These are phyloP conservation scores for Simplicillium aogashimaense DNA, from an alignment of 2,329 filamentous ascomycete species.

Conservation along the genomic window DNA sequence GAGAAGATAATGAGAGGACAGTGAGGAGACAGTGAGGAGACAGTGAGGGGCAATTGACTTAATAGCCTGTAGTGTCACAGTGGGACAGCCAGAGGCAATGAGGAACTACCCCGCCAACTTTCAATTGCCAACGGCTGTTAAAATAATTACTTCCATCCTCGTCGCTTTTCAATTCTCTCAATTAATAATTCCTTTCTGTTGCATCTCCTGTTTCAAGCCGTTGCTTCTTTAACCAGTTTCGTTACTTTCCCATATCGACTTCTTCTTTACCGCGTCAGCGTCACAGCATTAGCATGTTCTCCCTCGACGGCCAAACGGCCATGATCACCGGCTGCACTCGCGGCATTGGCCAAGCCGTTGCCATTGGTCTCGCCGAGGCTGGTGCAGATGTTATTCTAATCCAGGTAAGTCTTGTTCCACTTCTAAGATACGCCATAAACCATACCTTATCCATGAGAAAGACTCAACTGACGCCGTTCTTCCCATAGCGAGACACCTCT, in stretches of 20 bases:
- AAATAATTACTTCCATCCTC: background rate
- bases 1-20: no score
- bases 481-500: constrained; percentile 27
- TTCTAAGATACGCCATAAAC: constrained; percentile 2
- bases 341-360: constrained; percentile 48
- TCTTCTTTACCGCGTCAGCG: background rate
- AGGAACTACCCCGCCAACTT: no score
- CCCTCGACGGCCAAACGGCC: constrained; percentile 45
- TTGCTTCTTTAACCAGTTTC: no score
- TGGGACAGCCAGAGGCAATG: no score
- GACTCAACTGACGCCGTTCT: constrained; percentile 2
- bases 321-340: constrained; percentile 47
- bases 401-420: constrained; percentile 25
- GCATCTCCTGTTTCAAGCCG: no score
- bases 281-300: constrained; percentile 36
- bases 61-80: no score
- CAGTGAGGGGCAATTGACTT: no score
- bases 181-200: no score
- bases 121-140: background rate
- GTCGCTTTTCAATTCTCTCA: no score
- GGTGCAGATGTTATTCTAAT: constrained; percentile 47
- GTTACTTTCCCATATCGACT: no score
- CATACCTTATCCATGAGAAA: background rate
- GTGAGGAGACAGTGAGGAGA: no score
- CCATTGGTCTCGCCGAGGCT: constrained; percentile 47